Conservation (phyloP, 345 rosid species). For the Hibiscus trionum region DNA sequence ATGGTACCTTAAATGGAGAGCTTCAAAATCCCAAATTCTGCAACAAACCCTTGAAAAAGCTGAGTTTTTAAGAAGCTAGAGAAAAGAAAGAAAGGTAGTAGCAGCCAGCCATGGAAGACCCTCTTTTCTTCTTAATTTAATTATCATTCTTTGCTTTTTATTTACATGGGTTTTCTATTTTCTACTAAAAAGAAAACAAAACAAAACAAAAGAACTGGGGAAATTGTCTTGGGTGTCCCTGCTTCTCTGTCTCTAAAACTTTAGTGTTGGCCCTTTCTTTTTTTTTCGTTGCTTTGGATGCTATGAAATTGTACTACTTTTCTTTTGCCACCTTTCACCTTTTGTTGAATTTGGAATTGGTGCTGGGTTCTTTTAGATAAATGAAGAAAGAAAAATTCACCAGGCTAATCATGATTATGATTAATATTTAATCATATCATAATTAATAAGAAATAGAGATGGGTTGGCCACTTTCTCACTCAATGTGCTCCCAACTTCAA, state of each 20-base stretch:
- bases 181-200: background rate
- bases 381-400: background rate
- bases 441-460: background rate
- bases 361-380: background rate
- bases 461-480: constrained; percentile 54
- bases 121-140: background rate
- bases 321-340: constrained; percentile 17
- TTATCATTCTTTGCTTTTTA: too few species aligned
- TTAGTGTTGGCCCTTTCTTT: constrained; percentile 11
- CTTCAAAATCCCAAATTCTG: constrained; percentile 14
- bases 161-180: background rate
- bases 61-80: constrained; percentile 4
- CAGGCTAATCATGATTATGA: background rate
- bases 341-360: constrained; percentile 27
- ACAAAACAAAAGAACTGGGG: background rate
- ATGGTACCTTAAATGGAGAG: constrained; percentile 11
- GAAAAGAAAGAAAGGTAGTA: constrained; percentile 7
- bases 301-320: constrained; percentile 15
- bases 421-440: background rate
- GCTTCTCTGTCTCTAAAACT: constrained; percentile 4
- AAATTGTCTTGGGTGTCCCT: background rate
- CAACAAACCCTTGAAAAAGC: constrained; percentile 21
- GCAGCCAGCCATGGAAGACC: constrained; percentile 32
- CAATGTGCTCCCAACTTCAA: constrained; percentile 40
- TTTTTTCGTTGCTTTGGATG: background rate